Conservation (phyloP, 352 stramenopile species). For the Phytopythium helicoides region DNA sequence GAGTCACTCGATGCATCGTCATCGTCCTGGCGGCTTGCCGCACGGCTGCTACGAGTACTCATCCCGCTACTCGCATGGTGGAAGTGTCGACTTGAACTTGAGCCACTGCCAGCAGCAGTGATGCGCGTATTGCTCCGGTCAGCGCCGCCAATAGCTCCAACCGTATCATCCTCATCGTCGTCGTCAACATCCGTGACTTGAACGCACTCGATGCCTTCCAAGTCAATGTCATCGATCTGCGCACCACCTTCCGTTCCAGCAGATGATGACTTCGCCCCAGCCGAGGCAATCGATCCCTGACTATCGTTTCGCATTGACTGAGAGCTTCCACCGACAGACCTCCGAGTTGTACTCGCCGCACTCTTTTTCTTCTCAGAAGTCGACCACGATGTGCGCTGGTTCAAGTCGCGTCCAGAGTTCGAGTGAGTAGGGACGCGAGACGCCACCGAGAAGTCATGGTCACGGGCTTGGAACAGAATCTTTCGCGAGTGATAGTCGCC, state of each 20-base stretch:
- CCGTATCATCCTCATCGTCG: conserved; percentile 63
- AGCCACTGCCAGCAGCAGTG: conserved; percentile 14
- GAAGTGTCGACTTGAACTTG: conserved; percentile 33
- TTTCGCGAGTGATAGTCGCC: conserved; percentile 88
- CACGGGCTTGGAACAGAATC: conserved; percentile 84
- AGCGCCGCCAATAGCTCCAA: conserved; percentile 33
- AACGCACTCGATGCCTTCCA: conserved; percentile 76
- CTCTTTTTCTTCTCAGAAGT: conserved; percentile 34
- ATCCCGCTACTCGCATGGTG: conserved; percentile 21
- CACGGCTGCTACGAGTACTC: conserved; percentile 18
- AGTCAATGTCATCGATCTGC: conserved; percentile 53
- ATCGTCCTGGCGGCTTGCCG: conserved; percentile 30
- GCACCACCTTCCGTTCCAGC: conserved; percentile 16
- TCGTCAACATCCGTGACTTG: conserved; percentile 74
- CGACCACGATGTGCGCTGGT: conserved; percentile 38
- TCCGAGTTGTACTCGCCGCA: conserved; percentile 22
- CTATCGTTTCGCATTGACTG: conserved; percentile 24
- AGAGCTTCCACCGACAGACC: conserved; percentile 42
- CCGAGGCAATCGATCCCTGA: conserved; percentile 45
- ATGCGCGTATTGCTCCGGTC: conserved; percentile 6
- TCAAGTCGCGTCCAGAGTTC: conserved; percentile 52
- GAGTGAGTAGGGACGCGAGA: conserved; percentile 73
- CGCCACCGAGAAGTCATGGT: conserved; percentile 84
- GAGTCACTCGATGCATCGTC: conserved; percentile 28
- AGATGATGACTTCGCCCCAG: conserved; percentile 34